These are phyloP conservation scores for Thelonectria discophora DNA, from an alignment of 2,329 filamentous ascomycete genomes.

Conservation along the genomic window DNA sequence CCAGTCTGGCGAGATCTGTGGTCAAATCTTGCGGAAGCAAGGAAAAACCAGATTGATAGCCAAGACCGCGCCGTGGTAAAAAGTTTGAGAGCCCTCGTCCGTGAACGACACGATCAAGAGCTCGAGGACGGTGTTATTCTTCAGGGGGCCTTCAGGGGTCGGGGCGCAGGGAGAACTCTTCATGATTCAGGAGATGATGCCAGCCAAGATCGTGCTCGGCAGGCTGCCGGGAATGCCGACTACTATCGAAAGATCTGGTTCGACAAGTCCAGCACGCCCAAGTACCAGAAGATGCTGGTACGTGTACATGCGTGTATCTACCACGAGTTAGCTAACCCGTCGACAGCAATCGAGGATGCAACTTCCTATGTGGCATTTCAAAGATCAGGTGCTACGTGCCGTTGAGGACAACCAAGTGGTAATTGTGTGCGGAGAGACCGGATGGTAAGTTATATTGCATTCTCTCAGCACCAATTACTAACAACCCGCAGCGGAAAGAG, in stretches of 20 bases:
- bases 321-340: constrained; percentile 22
- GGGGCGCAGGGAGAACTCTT: constrained; percentile 56
- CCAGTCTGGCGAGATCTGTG: constrained; percentile 86
- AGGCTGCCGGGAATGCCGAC: constrained; percentile 53
- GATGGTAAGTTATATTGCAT: constrained; percentile 64
- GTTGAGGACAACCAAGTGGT: constrained; percentile 85
- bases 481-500: constrained; percentile 77
- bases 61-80: constrained; percentile 75
- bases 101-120: constrained; percentile 73
- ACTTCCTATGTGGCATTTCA: constrained; percentile 90
- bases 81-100: constrained; percentile 74
- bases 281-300: constrained; percentile 82
- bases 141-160: constrained; percentile 77
- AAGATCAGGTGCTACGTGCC: constrained; percentile 77
- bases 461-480: constrained; percentile 26
- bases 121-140: constrained; percentile 79
- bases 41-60: constrained; percentile 75
- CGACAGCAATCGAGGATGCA: constrained; percentile 71
- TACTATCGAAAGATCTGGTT: constrained; percentile 67
- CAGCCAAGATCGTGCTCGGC: constrained; percentile 54
- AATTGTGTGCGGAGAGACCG: constrained; percentile 96
- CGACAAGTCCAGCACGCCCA: constrained; percentile 63
- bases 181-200: constrained; percentile 61
- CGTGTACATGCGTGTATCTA: constrained; percentile 37
- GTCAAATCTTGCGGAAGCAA: constrained; percentile 76